Evolutionary conservation across 129 eudicot species (phyloP), one percentile per base, ranked within the genome.

Genomic region (Lactuca saligna): DNA sequence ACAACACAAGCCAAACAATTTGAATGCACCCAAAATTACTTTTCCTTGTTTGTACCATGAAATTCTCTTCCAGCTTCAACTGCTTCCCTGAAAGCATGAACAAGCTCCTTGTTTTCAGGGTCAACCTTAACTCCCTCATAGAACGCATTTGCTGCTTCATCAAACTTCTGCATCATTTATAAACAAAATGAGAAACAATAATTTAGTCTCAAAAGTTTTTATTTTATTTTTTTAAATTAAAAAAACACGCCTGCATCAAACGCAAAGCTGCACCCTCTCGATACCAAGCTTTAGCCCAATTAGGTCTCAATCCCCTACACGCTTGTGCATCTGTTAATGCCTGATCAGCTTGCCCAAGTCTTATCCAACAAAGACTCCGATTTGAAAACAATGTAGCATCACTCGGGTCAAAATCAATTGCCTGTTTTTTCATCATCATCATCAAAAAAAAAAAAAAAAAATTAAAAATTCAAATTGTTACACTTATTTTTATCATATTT

Each of bases 41-140:
- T 73, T 68, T 78, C 66, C 67, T 78, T 63, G 46, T 81, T 76
- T 3, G 42, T 66, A 14, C 68, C 77, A 41, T 91, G 93, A 76
- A 77, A 85, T 55, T 83, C 69, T 75, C 88, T 83, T 57, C 97
- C 97, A 39, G 97, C 96, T 3, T 88, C 97, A 69, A 91, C 86
- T 20, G 97, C 88, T 79, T 91, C 97, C 79, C 95, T 93, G 83
- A 93, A 93, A 81, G 99, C 90, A 17, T 80, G 39, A 75, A 89
- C 95, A 57, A 93, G 92, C 83, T 89, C 99, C 88, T 64, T 87
- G 60, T 93, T 93, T 75, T 93, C 99, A 68, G 99, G 99, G 79
- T 85, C 88, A 65, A 89, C 87, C 78, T 37, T 71, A 50, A 93
- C 90, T 10, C 99, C 99, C 69, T 93, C 99, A 64, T 93, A 93